phyloP scores from a whole-genome alignment of 1,284 basidiomycete species.

The Pyrrhoderma lamaoense region DNA sequence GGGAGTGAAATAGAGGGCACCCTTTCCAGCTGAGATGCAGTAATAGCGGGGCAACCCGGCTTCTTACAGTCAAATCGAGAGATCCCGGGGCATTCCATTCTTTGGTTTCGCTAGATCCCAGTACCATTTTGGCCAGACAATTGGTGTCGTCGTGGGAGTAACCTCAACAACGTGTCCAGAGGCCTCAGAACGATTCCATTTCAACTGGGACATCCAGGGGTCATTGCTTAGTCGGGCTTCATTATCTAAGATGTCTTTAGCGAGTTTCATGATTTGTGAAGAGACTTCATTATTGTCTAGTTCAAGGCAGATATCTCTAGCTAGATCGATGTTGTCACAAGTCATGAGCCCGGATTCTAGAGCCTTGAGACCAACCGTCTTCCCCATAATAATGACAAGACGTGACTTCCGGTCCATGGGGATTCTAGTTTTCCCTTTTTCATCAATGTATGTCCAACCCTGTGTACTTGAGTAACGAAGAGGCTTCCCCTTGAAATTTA shows the following conservation, averaged over 20 bases:
- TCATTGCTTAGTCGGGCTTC: conserved; percentile 29
- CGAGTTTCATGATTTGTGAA: conserved; percentile 33
- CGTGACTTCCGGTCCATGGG: conserved; percentile 34
- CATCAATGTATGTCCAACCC: conserved; percentile 57
- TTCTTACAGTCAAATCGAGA: conserved; percentile 84
- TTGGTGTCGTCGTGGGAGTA: neutral
- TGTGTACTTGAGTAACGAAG: conserved; percentile 55
- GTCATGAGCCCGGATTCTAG: conserved; percentile 34
- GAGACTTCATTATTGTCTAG: conserved; percentile 28
- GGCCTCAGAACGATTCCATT: conserved; percentile 43
- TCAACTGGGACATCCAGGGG: conserved; percentile 59
- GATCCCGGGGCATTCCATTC: conserved; percentile 58
- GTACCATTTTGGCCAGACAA: conserved; percentile 88
- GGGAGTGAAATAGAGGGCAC: conserved; percentile 81
- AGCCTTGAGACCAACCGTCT: conserved; percentile 35
- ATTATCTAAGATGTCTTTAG: conserved; percentile 26
- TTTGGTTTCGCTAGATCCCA: conserved; percentile 80
- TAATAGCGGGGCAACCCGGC: conserved; percentile 78
- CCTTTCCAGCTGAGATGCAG: conserved; percentile 85
- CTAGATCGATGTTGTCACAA: conserved; percentile 34
- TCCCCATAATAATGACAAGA: conserved; percentile 34
- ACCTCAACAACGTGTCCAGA: neutral
- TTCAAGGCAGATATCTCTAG: conserved; percentile 36
- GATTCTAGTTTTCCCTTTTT: conserved; percentile 28
- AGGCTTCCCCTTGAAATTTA: conserved; percentile 70